Evolutionary conservation across 176 grass and related monocot genomes (phyloP), one percentile per base, ranked within the genome.

Genomic region (Lolium multiflorum): DNA sequence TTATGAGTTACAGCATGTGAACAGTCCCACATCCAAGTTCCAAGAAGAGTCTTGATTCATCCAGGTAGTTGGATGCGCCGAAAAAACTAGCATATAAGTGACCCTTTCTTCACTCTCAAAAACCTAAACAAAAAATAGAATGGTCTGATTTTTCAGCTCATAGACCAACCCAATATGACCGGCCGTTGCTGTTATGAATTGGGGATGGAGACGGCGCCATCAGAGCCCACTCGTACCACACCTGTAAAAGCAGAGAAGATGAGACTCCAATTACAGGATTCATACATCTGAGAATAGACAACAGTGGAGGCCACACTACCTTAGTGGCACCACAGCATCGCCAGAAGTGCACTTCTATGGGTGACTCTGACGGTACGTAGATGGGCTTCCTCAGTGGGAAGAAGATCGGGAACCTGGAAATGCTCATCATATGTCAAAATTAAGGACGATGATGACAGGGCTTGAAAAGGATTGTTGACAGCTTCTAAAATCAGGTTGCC

Each of bases 201-300:
- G 97, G 86, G 43, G 92, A 96, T 7, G 87, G 82, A 25, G 92
- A 92, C 2, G 97, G 92, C 0, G 83, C 75, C 51, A 81, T 94
- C 80, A 96, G 92, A 63, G 90, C 88, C 97, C 97, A 99, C 77
- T 99, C 97, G 3, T 99, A 99, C 97, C 97, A 99, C 74, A 96
- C 97, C 97, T 99, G 86, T 11, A 79, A 28, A 17, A 74, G 61
- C 20, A 13, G 65, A 38, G 31, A 9, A 77, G 24, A 21, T 52
- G 71, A 90, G 74, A 44, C 47, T 24, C 48, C 28, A 61, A 25
- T 22, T 43, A 55, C 31, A 56, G n/a, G 28, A 20, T 88, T 60
- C 12, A 0, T 46, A 24, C 14, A 44, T 71, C 17, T 7, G 1
- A 47, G 54, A 48, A 83, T 56, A 14, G 69, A 41, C 18, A 55